Evolutionary conservation across 2,329 filamentous ascomycete species (phyloP).

Genomic region (Ophiostoma himal-ulmi): DNA sequence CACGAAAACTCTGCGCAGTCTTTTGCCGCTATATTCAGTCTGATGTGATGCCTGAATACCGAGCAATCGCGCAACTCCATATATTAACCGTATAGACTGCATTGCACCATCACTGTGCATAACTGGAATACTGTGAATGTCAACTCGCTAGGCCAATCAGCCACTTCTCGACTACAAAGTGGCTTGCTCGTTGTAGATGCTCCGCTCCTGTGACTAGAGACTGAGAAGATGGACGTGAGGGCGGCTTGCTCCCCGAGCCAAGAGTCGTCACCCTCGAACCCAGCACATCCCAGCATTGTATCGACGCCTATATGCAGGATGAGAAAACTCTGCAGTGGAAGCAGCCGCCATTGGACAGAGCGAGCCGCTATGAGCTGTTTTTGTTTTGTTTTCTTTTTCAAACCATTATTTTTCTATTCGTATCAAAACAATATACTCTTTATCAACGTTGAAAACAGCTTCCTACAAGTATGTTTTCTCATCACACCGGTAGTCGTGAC

Average conservation of each 20-base stretch:
- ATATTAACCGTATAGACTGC: not conserved
- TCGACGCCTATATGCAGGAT: not conserved
- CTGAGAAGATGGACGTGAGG: no score
- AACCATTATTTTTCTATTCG: no score
- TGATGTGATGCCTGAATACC: not conserved
- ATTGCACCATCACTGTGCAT: not conserved
- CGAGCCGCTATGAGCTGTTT: not conserved
- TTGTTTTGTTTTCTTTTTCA: no score
- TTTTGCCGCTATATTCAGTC: not conserved
- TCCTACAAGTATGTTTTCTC: no score
- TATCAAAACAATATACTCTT: no score
- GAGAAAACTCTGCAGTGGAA: conserved; percentile 15
- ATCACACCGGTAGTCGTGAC: not conserved
- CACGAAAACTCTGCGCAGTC: not conserved
- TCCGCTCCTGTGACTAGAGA: not conserved
- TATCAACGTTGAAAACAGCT: no score
- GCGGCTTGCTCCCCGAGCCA: no score
- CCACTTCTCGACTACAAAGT: not conserved
- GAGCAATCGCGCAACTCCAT: not conserved
- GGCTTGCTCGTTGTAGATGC: not conserved
- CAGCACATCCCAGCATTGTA: not conserved
- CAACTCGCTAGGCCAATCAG: not conserved
- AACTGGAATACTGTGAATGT: not conserved
- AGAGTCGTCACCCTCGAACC: not conserved
- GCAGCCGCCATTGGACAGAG: not conserved